Percentiles rank a stretch among this genome's conserved stretches.
Conservation (phyloP, 1,284 basidiomycete species). For the Mycosarcoma maydis region DNA sequence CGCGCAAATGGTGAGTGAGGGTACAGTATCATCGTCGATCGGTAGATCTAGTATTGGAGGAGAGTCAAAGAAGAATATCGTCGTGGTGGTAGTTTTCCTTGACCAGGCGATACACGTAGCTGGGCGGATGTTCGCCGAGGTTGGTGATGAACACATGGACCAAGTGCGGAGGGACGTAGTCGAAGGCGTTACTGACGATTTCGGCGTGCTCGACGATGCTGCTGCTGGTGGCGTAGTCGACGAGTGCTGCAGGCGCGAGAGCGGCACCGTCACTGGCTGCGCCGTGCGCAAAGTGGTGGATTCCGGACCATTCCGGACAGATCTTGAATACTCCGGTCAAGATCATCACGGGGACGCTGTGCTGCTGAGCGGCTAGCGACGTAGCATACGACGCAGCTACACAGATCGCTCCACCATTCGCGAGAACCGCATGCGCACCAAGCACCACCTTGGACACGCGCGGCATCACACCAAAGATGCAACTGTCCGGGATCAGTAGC, state of each 20-base stretch:
- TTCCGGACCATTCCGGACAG: conserved; percentile 88
- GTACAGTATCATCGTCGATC: too few relatives aligned
- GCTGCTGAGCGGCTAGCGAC: conserved; percentile 87
- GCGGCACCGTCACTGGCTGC: conserved; percentile 9
- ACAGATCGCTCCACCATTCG: conserved; percentile 94
- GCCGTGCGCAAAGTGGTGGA: conserved; percentile 27
- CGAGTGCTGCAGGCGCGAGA: conserved; percentile 70
- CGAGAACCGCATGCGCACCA: conserved; percentile 90
- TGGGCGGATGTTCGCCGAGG: conserved; percentile 69
- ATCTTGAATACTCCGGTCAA: conserved; percentile 96
- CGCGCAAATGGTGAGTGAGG: too few relatives aligned
- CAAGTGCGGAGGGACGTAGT: conserved; percentile 90
- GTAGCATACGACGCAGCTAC: conserved; percentile 84
- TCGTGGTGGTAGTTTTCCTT: conserved; percentile 64
- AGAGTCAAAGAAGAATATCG: too few relatives aligned
- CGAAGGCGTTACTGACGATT: conserved; percentile 89
- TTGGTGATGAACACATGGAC: conserved; percentile 96
- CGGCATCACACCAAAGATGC: conserved; percentile 94
- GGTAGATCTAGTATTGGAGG: too few relatives aligned
- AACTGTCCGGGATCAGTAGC: conserved; percentile 92
- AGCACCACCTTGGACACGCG: conserved; percentile 95
- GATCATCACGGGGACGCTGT: conserved; percentile 92
- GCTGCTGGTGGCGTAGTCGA: conserved; percentile 42
- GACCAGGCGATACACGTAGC: conserved; percentile 66
- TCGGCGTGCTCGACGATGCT: conserved; percentile 83